phyloP scores from a whole-genome alignment of 768 basidiomycete genomes.

The Heimioporus sp. region DNA sequence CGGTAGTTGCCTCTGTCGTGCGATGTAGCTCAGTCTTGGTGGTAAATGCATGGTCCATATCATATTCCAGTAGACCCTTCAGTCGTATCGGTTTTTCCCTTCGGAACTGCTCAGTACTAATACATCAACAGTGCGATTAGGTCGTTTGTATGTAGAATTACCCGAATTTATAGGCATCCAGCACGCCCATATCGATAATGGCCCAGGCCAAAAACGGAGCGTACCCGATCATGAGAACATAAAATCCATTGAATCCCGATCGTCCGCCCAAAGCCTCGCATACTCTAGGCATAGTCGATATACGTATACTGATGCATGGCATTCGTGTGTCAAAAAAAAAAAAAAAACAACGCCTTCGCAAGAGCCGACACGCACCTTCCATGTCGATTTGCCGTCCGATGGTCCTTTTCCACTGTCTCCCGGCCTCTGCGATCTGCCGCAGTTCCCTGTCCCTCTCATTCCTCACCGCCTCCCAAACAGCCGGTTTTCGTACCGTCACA shows the following conservation, averaged over 20 bases:
- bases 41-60: too few species aligned
- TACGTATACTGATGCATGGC: slow-evolving; percentile 60
- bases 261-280: slow-evolving; percentile 80
- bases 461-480: slow-evolving; percentile 30
- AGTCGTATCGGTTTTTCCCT: too few species aligned
- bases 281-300: slow-evolving; percentile 89
- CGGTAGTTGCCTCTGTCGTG: too few species aligned
- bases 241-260: slow-evolving; percentile 68
- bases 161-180: not conserved
- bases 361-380: slow-evolving; percentile 63
- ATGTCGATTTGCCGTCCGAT: slow-evolving; percentile 84
- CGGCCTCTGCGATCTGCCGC: slow-evolving; percentile 82
- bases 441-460: slow-evolving; percentile 70
- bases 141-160: too few species aligned
- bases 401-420: slow-evolving; percentile 89
- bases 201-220: not conserved
- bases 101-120: too few species aligned
- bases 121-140: too few species aligned
- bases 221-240: slow-evolving; percentile 10
- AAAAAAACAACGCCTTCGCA: too few species aligned
- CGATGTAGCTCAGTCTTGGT: too few species aligned
- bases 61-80: too few species aligned
- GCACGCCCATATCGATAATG: not conserved
- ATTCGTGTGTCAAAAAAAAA: not conserved
- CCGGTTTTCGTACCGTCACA: slow-evolving; percentile 38